Evolutionary conservation across 148 eudicot genomes (phyloP), one percentile per base, ranked within the genome.

Genomic region (Rhododendron henanense): DNA sequence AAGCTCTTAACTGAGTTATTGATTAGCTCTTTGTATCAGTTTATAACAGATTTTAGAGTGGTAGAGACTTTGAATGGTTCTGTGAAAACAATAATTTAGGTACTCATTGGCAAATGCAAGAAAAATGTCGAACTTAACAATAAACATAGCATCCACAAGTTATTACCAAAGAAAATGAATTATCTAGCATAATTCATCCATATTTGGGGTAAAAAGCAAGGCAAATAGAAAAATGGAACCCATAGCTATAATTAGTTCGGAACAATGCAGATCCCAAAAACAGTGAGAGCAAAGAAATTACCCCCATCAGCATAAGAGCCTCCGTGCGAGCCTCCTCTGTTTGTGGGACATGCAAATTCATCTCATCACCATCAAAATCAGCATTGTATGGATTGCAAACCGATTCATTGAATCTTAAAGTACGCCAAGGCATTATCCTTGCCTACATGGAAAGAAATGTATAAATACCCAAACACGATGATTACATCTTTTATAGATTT

Each of bases 331-430:
- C 98, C 93, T 97, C 98, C 91, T 95, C 96, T 37, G 99, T 94
- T 89, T 97, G 98, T 35, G 99, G 99, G 67, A 97, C 99, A 92
- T 97, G 99, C 96, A 95, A 85, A 88, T 95, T 97, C 99, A 97
- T 97, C 93, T 95, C 99, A 93, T 97, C 99, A 81, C 98, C 98
- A 87, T 97, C 99, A 93, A 97, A 97, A 92, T 97, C 99, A 83
- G 99, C 99, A 91, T 97, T 97, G 87, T 97, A 97, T 6, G 99
- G 99, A 84, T 97, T 95, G 90, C 99, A 97, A 86, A 97, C 99
- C 67, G 98, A 95, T 91, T 97, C 99, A 85, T 97, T 97, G 87
- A 97, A 97, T 92, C 99, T 91, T 85, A 97, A 88, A 69, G 99
- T 97, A 67, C 99, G 96, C 99, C 99, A 97, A 8, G 97, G 95